A percentile compares a stretch with the other conserved stretches of the same genome.
These are phyloP conservation scores for Neolentinus lepideus DNA, from an alignment of 1,284 basidiomycete species.

Conservation along the genomic window DNA sequence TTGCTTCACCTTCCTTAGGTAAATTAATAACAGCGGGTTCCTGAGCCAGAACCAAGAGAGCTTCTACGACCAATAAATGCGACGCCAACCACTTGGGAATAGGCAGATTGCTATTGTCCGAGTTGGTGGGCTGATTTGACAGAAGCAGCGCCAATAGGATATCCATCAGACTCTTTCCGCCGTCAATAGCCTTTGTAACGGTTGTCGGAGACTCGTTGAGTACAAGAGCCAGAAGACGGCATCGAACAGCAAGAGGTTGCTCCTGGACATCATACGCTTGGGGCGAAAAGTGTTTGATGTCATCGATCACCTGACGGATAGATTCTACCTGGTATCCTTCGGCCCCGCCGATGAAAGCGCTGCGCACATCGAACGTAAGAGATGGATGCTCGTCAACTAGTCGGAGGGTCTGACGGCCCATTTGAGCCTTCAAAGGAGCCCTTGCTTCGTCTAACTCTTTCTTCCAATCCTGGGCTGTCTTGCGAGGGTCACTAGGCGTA, in stretches of 20 bases:
- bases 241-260: slow-evolving; percentile 72
- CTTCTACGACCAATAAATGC: slow-evolving; percentile 76
- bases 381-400: slow-evolving; percentile 85
- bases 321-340: slow-evolving; percentile 56
- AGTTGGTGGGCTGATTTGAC: slow-evolving; percentile 39
- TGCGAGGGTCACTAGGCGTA: slow-evolving; percentile 22
- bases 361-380: slow-evolving; percentile 85
- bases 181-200: slow-evolving; percentile 40
- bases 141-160: slow-evolving; percentile 58
- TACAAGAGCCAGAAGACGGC: slow-evolving; percentile 81
- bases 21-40: slow-evolving; percentile 57
- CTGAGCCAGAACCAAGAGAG: slow-evolving; percentile 70
- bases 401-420: slow-evolving; percentile 64
- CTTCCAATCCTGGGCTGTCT: slow-evolving; percentile 52
- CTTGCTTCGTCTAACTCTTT: slow-evolving; percentile 62
- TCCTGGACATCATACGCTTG: slow-evolving; percentile 60
- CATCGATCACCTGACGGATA: slow-evolving; percentile 61
- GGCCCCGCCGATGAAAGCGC: slow-evolving; percentile 64
- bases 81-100: slow-evolving; percentile 82
- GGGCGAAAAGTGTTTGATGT: slow-evolving; percentile 64
- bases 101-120: slow-evolving; percentile 40
- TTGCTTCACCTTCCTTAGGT: slow-evolving; percentile 63
- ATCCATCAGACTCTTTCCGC: slow-evolving; percentile 49
- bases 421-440: slow-evolving; percentile 56
- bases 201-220: slow-evolving; percentile 64